Evolutionary conservation across 805 yeast species (phyloP).

Genomic region (Candida namnaoensis): DNA sequence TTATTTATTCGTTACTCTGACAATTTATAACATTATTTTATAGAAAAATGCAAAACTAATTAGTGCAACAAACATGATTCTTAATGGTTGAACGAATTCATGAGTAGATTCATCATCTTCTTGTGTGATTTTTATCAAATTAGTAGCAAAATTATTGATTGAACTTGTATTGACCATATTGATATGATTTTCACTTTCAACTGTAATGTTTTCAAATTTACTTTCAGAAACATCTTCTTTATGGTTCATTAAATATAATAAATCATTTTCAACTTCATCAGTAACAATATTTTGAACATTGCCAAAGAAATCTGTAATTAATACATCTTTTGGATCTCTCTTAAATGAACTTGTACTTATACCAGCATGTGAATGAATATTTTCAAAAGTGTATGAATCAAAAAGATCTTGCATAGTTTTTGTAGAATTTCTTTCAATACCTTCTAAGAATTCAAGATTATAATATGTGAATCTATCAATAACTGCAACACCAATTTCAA

Average conservation of each 20-base stretch:
- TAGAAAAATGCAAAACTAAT: too few relatives aligned
- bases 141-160: background rate
- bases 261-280: slow-evolving; percentile 48
- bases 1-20: too few relatives aligned
- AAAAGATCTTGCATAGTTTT: slow-evolving; percentile 77
- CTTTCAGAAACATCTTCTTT: background rate
- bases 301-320: slow-evolving; percentile 90
- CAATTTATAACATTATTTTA: too few relatives aligned
- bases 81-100: too few relatives aligned
- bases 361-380: slow-evolving; percentile 92
- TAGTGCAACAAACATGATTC: too few relatives aligned
- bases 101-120: too few relatives aligned
- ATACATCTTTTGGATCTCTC: slow-evolving; percentile 58
- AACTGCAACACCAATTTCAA: slow-evolving; percentile 95
- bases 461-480: slow-evolving; percentile 94
- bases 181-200: background rate
- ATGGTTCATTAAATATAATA: slow-evolving; percentile 14
- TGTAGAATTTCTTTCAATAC: slow-evolving; percentile 65
- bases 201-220: background rate
- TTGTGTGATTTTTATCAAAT: background rate
- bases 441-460: slow-evolving; percentile 81
- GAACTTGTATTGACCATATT: background rate
- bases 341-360: slow-evolving; percentile 71
- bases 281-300: slow-evolving; percentile 69
- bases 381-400: slow-evolving; percentile 73